Evolutionary conservation across 2,329 filamentous ascomycete species (phyloP).

Genomic region (Akanthomyces dipterigenus): DNA sequence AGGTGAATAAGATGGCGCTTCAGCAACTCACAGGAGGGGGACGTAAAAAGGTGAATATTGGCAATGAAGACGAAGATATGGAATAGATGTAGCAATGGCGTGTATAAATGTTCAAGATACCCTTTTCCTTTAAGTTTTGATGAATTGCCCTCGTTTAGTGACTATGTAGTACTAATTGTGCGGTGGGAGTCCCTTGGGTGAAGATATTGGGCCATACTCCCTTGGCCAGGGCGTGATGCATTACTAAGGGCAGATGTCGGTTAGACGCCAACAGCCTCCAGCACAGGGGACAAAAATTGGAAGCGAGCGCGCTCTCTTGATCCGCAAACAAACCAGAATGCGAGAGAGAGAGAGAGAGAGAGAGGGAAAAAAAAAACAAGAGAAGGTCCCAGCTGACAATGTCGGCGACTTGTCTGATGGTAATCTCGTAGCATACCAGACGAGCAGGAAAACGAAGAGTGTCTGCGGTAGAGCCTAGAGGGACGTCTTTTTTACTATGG

Average conservation of each 20-base stretch:
- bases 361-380: not conserved
- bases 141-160: not conserved
- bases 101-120: slow-evolving; percentile 9
- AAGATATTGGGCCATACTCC: slow-evolving; percentile 8
- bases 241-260: not conserved
- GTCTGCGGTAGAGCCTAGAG: not conserved
- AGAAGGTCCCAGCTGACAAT: not conserved
- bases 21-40: slow-evolving; percentile 80
- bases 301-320: not conserved
- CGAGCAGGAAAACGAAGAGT: not conserved
- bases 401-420: slow-evolving; percentile 1
- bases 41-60: slow-evolving; percentile 84
- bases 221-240: not conserved
- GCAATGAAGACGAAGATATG: slow-evolving; percentile 58
- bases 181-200: slow-evolving; percentile 1
- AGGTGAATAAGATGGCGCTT: slow-evolving; percentile 84
- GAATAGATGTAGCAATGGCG: slow-evolving; percentile 23
- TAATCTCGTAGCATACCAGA: slow-evolving; percentile 11
- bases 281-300: not conserved
- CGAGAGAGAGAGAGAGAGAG: not conserved
- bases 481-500: not conserved
- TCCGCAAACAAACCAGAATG: not conserved
- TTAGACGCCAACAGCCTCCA: not conserved
- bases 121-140: slow-evolving; percentile 2
- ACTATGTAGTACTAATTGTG: not conserved